These are phyloP conservation scores for Erodium trifolium DNA, from an alignment of 441 rosid genomes.

Conservation along the genomic window DNA sequence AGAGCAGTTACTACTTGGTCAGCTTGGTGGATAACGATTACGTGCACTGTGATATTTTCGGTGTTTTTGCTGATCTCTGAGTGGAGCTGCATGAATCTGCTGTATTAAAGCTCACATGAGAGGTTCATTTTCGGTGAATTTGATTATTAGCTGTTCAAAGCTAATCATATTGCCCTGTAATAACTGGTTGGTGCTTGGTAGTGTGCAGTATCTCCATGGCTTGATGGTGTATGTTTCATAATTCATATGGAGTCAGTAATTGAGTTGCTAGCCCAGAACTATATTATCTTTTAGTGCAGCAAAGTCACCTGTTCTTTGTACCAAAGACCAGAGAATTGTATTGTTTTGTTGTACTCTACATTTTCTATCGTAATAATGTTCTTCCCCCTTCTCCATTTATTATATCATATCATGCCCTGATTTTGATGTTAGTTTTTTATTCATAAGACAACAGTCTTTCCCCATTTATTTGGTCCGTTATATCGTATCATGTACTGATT, in stretches of 20 bases:
- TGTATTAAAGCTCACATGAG: background rate
- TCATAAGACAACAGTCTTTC: background rate
- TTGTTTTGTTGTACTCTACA: conserved; percentile 2
- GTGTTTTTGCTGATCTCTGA: conserved; percentile 61
- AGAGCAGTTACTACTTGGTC: conserved; percentile 70
- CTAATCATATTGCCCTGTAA: background rate
- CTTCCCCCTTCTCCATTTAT: background rate
- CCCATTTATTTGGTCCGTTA: too few relatives aligned
- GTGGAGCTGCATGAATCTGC: conserved; percentile 4
- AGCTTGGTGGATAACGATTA: conserved; percentile 91
- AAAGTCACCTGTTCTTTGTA: background rate
- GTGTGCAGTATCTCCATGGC: background rate
- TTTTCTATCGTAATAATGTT: background rate
- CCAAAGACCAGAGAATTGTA: background rate
- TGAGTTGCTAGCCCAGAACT: background rate
- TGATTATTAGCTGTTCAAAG: background rate
- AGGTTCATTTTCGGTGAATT: background rate
- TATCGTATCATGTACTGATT: too few relatives aligned
- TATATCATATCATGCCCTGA: background rate
- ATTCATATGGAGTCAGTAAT: background rate
- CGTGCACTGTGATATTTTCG: conserved; percentile 60
- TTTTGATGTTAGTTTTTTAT: background rate
- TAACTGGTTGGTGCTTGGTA: background rate
- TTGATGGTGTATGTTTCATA: background rate
- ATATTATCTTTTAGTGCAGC: background rate